Percentiles rank a stretch among this genome's conserved stretches.
phyloP scores from a whole-genome alignment of 2,329 filamentous ascomycete genomes.

The Arthrobotrys entomopaga region DNA sequence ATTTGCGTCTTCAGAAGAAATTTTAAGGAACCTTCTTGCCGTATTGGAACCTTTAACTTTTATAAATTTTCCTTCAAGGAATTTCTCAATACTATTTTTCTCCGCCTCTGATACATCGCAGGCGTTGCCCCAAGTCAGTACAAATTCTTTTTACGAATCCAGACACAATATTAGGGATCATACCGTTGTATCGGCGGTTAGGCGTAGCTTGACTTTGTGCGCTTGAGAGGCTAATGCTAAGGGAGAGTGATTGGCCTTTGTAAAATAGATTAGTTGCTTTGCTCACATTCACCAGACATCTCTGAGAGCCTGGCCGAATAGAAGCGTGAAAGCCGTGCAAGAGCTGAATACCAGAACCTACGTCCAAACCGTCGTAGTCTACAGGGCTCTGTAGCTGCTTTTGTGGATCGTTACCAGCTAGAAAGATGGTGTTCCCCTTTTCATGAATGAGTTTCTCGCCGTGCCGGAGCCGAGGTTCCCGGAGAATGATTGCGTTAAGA shows the following conservation, averaged over 20 bases:
- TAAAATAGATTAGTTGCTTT: conserved; percentile 71
- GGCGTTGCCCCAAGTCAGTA: neutral
- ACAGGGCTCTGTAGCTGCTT: neutral
- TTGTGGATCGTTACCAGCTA: neutral
- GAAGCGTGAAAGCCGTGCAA: conserved; percentile 56
- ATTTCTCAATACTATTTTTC: neutral
- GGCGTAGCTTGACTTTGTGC: neutral
- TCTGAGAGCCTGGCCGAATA: conserved; percentile 69
- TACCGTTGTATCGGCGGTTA: conserved; percentile 9
- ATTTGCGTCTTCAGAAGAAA: neutral
- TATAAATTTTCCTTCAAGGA: conserved; percentile 7
- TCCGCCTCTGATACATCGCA: neutral
- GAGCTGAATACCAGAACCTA: conserved; percentile 12
- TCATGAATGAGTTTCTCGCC: conserved; percentile 9
- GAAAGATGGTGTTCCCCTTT: conserved; percentile 39
- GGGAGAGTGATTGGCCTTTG: conserved; percentile 60
- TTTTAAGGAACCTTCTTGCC: neutral
- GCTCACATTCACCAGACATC: conserved; percentile 72
- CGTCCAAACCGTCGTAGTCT: conserved; percentile 15
- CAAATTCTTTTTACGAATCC: neutral
- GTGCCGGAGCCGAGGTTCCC: conserved; percentile 17
- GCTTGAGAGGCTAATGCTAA: neutral
- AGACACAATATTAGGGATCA: neutral
- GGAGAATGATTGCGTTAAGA: conserved; percentile 38
- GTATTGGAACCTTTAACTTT: neutral